A percentile compares a stretch with the other conserved stretches of the same genome.
Evolutionary conservation across 345 rosid species (phyloP).

Genomic region (Psidium guajava): DNA sequence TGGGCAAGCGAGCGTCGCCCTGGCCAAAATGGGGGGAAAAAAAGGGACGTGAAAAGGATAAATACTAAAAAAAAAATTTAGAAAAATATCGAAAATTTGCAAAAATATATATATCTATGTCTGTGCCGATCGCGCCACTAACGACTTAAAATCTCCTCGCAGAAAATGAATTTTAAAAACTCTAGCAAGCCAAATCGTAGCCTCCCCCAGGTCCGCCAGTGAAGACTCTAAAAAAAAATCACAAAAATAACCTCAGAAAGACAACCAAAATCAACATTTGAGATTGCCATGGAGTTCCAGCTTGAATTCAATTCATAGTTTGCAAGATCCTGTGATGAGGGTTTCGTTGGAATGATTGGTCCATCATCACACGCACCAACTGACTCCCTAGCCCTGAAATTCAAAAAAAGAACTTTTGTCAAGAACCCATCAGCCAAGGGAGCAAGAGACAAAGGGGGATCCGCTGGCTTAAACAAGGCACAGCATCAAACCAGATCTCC

Average conservation of each 20-base stretch:
- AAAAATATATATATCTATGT: no score
- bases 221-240: background rate
- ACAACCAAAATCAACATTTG: background rate
- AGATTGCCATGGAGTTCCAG: background rate
- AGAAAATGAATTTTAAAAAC: no score
- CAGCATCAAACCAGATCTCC: conserved; percentile 1
- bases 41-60: no score
- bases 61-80: no score
- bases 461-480: background rate
- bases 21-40: no score
- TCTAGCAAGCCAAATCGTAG: background rate
- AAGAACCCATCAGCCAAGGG: background rate
- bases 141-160: background rate
- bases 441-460: background rate
- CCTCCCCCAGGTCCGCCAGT: background rate
- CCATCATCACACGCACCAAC: background rate
- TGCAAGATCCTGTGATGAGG: background rate
- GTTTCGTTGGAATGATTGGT: background rate
- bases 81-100: no score
- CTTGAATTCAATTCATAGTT: background rate
- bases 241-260: background rate
- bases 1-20: background rate
- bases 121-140: no score
- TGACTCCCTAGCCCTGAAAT: background rate
- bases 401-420: background rate